Percentiles rank a stretch among this genome's conserved stretches.
Conservation (phyloP, 2,329 filamentous ascomycete species). For the Ophidiomyces ophidiicola region DNA sequence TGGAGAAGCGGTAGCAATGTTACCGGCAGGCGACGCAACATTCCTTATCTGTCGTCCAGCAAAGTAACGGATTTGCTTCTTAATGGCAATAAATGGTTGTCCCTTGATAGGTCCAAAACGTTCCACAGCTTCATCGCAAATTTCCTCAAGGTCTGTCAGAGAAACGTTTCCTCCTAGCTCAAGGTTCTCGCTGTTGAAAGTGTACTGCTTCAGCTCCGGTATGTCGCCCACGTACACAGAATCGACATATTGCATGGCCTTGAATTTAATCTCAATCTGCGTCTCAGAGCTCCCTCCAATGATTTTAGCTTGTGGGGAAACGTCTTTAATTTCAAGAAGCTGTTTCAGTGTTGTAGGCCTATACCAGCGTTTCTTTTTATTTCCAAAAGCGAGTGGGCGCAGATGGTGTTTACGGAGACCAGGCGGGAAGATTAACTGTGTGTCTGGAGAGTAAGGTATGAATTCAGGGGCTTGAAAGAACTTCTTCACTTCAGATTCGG, state of each 20-base stretch:
- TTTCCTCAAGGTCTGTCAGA: conserved; percentile 77
- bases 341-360: conserved; percentile 77
- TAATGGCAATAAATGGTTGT: conserved; percentile 79
- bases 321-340: conserved; percentile 79
- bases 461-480: conserved; percentile 75
- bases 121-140: conserved; percentile 65
- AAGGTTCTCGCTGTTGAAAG: conserved; percentile 66
- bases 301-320: conserved; percentile 75
- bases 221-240: conserved; percentile 94
- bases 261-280: conserved; percentile 98
- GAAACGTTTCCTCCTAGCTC: conserved; percentile 89
- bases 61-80: conserved; percentile 91
- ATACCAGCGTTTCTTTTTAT: conserved; percentile 90
- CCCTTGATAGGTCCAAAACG: conserved; percentile 59
- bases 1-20: conserved; percentile 83
- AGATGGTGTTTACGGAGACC: conserved; percentile 70
- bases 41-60: conserved; percentile 92
- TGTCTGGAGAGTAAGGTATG: conserved; percentile 87
- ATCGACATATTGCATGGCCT: conserved; percentile 75
- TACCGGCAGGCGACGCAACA: conserved; percentile 92
- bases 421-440: conserved; percentile 89
- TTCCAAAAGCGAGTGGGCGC: conserved; percentile 74
- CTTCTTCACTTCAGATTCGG: conserved; percentile 36
- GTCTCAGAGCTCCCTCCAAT: conserved; percentile 95
- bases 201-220: conserved; percentile 70